These are phyloP conservation scores for Mycena haematopus DNA, from an alignment of 768 basidiomycete genomes.

Conservation along the genomic window DNA sequence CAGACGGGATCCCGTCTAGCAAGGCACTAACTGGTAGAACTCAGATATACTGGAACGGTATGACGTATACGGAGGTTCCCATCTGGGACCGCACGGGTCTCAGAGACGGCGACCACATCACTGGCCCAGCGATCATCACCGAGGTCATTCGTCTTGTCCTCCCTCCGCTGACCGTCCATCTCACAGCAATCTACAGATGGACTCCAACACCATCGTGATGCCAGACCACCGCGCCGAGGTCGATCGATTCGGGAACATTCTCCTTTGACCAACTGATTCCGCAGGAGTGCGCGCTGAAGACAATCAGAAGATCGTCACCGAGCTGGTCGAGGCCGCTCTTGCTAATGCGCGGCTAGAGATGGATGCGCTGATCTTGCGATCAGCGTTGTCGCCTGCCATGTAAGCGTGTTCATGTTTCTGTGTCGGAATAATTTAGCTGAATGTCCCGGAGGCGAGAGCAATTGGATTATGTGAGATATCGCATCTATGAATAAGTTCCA, in stretches of 20 bases:
- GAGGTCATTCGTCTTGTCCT: constrained; percentile 31
- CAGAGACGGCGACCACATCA: constrained; percentile 30
- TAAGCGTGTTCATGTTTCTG: not conserved
- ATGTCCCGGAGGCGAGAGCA: constrained; percentile 32
- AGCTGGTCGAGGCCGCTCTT: constrained; percentile 27
- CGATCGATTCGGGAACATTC: constrained; percentile 26
- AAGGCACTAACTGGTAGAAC: constrained; percentile 3
- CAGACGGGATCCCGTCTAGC: constrained; percentile 1
- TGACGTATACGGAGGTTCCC: constrained; percentile 11
- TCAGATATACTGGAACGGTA: constrained; percentile 7
- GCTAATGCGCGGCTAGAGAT: constrained; percentile 28
- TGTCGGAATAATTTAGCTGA: constrained; percentile 3
- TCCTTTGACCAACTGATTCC: too few species aligned
- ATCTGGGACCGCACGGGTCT: constrained; percentile 33
- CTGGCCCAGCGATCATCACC: constrained; percentile 36
- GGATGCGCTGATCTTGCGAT: constrained; percentile 27
- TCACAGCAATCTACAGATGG: constrained; percentile 21
- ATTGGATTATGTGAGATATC: constrained; percentile 29
- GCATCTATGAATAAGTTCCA: not conserved
- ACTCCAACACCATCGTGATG: constrained; percentile 23
- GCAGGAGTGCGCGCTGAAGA: too few species aligned
- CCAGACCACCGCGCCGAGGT: constrained; percentile 26
- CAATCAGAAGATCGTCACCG: too few species aligned
- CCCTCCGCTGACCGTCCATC: not conserved
- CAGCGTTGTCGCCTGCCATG: constrained; percentile 22